Evolutionary conservation across 225 moss, liverwort and hornwort species (phyloP).

Genomic region (Thuidium tamariscinum): DNA sequence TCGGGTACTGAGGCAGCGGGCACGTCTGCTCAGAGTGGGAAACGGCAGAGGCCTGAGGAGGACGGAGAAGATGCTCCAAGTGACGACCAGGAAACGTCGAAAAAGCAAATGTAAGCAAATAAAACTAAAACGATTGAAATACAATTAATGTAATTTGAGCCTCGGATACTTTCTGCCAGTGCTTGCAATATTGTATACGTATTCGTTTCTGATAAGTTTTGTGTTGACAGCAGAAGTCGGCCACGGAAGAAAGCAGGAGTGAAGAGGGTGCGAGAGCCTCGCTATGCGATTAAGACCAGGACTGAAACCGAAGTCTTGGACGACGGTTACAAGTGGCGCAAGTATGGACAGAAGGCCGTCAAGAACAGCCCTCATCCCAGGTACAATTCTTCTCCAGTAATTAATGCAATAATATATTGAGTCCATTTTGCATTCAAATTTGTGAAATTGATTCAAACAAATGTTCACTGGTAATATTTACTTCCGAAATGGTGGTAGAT

Average conservation of each 20-base stretch:
- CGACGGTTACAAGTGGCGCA: constrained; percentile 52
- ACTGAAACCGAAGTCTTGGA: constrained; percentile 42
- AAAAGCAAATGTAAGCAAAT: constrained; percentile 17
- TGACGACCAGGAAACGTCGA: constrained; percentile 12
- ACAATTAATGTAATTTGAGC: no score
- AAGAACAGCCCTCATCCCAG: constrained; percentile 43
- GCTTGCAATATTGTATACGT: not conserved
- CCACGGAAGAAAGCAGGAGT: constrained; percentile 24
- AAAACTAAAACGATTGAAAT: not conserved
- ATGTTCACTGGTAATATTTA: not conserved
- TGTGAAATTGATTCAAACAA: not conserved
- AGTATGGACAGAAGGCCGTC: constrained; percentile 54
- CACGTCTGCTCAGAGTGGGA: constrained; percentile 15
- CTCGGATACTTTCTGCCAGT: not conserved
- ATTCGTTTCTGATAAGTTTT: not conserved
- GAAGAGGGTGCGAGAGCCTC: constrained; percentile 45
- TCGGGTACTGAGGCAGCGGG: not conserved
- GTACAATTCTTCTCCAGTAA: not conserved
- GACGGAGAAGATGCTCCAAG: not conserved
- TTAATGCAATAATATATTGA: not conserved
- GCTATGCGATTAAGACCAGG: constrained; percentile 35
- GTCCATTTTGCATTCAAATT: not conserved
- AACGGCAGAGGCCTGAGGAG: constrained; percentile 13
- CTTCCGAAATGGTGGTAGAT: not conserved
- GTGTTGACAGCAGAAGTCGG: constrained; percentile 5